These are phyloP conservation scores for Chenopodium album DNA, from an alignment of 148 eudicot genomes.

Conservation along the genomic window DNA sequence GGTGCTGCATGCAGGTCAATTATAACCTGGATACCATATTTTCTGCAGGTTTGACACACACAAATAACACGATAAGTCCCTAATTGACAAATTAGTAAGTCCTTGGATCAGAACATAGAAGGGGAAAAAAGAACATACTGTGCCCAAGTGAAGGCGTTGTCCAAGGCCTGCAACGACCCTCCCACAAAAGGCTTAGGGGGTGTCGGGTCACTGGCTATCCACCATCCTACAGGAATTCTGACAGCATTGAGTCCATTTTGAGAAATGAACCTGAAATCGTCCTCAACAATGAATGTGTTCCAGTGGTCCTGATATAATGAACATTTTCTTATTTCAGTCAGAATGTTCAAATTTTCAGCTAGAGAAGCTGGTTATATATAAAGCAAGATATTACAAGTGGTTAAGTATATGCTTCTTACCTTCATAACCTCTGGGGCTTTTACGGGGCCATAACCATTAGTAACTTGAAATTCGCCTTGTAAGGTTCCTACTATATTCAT, in stretches of 20 bases:
- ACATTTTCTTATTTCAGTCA: background rate
- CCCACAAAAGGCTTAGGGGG: constrained; percentile 62
- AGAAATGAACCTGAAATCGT: constrained; percentile 61
- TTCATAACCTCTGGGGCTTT: constrained; percentile 46
- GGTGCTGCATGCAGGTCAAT: constrained; percentile 71
- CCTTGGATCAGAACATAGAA: background rate
- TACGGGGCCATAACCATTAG: constrained; percentile 64
- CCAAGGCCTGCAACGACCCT: constrained; percentile 60
- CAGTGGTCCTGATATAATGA: constrained; percentile 47
- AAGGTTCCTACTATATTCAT: constrained; percentile 25
- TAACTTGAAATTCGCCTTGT: constrained; percentile 64
- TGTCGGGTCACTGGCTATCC: constrained; percentile 57
- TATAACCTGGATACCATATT: constrained; percentile 48
- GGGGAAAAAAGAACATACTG: constrained; percentile 31
- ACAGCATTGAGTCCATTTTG: constrained; percentile 59
- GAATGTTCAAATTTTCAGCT: too few species aligned
- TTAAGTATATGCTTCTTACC: constrained; percentile 19
- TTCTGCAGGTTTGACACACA: constrained; percentile 27
- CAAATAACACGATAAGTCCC: background rate
- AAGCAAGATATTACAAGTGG: too few species aligned
- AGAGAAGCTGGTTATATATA: too few species aligned
- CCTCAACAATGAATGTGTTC: constrained; percentile 57
- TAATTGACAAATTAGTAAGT: background rate
- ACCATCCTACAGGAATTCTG: constrained; percentile 79
- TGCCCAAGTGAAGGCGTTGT: constrained; percentile 75